These are phyloP conservation scores for Aegilops bicornis DNA, from an alignment of 176 grass and related monocot genomes.

Conservation along the genomic window DNA sequence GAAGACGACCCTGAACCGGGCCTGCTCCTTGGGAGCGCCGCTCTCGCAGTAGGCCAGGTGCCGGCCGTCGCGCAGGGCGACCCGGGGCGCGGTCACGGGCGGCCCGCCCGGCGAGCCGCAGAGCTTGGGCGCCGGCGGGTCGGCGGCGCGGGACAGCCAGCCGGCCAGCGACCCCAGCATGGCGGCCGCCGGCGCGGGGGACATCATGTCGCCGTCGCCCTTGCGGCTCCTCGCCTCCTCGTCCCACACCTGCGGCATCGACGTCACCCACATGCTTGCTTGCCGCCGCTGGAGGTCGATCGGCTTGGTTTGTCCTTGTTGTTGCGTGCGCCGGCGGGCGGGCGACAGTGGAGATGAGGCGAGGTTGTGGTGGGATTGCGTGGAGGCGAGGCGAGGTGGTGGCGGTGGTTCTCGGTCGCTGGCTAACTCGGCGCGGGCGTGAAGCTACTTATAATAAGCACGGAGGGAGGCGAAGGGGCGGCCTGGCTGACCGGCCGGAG, in stretches of 20 bases:
- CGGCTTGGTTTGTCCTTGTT: not conserved
- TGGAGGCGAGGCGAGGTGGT: not conserved
- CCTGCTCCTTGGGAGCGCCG: slow-evolving; percentile 63
- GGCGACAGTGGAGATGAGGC: not conserved
- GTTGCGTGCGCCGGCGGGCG: not conserved
- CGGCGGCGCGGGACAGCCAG: slow-evolving; percentile 43
- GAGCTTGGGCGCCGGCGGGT: slow-evolving; percentile 49
- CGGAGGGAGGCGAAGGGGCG: not conserved
- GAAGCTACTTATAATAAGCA: not conserved
- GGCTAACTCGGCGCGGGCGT: not conserved
- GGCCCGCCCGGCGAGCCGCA: slow-evolving; percentile 66
- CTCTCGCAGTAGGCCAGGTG: slow-evolving; percentile 81
- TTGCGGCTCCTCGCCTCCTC: slow-evolving; percentile 27
- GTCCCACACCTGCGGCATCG: slow-evolving; percentile 54
- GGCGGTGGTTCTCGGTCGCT: not conserved
- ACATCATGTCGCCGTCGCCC: not conserved
- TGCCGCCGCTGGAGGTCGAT: not conserved
- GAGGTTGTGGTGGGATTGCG: not conserved
- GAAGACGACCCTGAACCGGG: slow-evolving; percentile 68
- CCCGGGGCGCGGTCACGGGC: slow-evolving; percentile 55
- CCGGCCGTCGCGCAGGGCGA: slow-evolving; percentile 64
- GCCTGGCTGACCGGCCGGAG: not conserved
- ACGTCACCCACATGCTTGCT: slow-evolving; percentile 11
- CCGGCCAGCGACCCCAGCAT: slow-evolving; percentile 48
- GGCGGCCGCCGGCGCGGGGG: slow-evolving; percentile 38